Base-by-base conservation (phyloP, 31 red algal species). In the Porphyra umbilicalis region DNA sequence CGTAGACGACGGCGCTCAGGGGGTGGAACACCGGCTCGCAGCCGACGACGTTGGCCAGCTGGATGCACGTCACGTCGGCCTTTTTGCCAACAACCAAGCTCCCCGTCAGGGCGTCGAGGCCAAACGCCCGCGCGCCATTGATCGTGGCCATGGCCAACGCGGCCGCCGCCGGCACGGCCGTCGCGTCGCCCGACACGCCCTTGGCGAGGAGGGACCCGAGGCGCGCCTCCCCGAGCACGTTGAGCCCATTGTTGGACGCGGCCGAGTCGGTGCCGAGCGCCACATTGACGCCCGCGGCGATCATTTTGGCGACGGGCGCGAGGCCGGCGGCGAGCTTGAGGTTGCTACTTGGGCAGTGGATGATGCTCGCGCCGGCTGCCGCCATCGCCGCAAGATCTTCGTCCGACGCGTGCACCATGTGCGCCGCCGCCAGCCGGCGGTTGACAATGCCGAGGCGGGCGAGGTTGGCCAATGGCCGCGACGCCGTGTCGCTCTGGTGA, bases 71-170 rank as follows among this genome's bases (percentile, higher is more conserved):
- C 75, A 98, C 29, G 79, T 98, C 96, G 11, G 88, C 92, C 31
- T 83, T 82, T 74, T 95, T 98, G 38, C 96, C 93, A 37, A 83
- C 37, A 36, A 87, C 85, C 39, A 98, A 33, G 39, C 86, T 91
- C 25, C 96, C 96, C 29, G 90, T 92, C 8, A 86, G 25, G 34
- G 91, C 34, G 32, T 89, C 86, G 10, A 98, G 77, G 35, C 90
- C 96, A 37, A 95, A 85, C 37, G 93, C 90, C 10, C 83, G 81
- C 31, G 96, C 96, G 9, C 90, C 93, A 40, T 93, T 90, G 31
- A 91, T 82, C 32, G 96, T 98, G n/a, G 96, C 96, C 96, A 98
- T 98, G 15, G 84, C 80, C 33, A 98, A 36, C 35, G 92, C 93
- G 46, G 76, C 84, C 32, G 82, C 74, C 31, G 96, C 96, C n/a